A percentile compares a stretch with the other conserved stretches of the same genome.
These are phyloP conservation scores for Fusarium circinatum DNA, from an alignment of 2,329 filamentous ascomycete species.

Conservation along the genomic window DNA sequence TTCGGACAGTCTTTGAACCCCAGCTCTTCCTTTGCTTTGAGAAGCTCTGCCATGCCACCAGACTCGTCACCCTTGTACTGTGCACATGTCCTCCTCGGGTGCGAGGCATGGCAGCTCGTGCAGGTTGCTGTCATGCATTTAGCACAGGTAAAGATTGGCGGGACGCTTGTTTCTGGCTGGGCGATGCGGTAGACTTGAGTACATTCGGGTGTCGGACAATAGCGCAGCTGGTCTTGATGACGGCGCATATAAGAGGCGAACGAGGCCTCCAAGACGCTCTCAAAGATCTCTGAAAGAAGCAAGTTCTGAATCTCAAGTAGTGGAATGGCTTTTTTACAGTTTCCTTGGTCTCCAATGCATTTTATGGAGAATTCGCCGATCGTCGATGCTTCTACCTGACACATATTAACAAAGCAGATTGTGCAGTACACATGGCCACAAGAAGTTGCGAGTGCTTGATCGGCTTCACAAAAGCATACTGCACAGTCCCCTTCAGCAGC, in stretches of 20 bases:
- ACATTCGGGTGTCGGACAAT: constrained; percentile 58
- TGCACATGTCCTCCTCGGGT: constrained; percentile 49
- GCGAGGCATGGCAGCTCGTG: constrained; percentile 48
- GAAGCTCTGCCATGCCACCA: constrained; percentile 41
- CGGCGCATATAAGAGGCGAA: constrained; percentile 50
- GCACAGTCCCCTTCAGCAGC: constrained; percentile 39
- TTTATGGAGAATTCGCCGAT: not conserved
- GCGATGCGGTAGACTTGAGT: constrained; percentile 52
- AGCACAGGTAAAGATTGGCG: constrained; percentile 47
- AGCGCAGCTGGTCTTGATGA: constrained; percentile 47
- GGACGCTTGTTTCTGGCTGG: not conserved
- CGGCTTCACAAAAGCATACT: constrained; percentile 51
- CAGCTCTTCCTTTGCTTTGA: constrained; percentile 47
- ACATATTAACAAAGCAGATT: constrained; percentile 51
- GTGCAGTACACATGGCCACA: constrained; percentile 57
- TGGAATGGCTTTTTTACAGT: constrained; percentile 38
- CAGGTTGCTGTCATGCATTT: constrained; percentile 51
- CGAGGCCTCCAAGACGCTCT: constrained; percentile 51
- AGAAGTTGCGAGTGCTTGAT: constrained; percentile 48
- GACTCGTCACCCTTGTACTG: constrained; percentile 45
- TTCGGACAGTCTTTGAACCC: constrained; percentile 55
- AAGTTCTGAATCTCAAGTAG: constrained; percentile 36
- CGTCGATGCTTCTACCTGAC: constrained; percentile 4
- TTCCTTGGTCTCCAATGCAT: not conserved
- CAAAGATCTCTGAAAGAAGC: constrained; percentile 44